Evolutionary conservation across 2,329 filamentous ascomycete species (phyloP).

Genomic region (Monosporascus sp.): DNA sequence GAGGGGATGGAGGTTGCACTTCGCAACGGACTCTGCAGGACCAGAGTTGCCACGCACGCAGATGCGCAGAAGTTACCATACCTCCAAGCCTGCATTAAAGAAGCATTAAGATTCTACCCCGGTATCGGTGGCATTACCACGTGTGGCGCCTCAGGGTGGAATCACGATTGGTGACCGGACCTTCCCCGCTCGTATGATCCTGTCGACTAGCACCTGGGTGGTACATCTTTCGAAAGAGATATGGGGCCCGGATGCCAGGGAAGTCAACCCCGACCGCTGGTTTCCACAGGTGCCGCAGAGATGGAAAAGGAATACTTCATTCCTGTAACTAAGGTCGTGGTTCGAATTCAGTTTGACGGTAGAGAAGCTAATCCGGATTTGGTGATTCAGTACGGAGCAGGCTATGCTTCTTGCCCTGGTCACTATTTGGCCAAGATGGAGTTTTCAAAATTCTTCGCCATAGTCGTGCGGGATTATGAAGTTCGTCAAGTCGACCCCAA

Average conservation of each 20-base stretch:
- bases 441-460: slow-evolving; percentile 13
- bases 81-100: slow-evolving; percentile 29
- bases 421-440: slow-evolving; percentile 15
- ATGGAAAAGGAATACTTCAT: slow-evolving; percentile 14
- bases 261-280: slow-evolving; percentile 19
- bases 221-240: slow-evolving; percentile 21
- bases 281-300: slow-evolving; percentile 6
- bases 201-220: slow-evolving; percentile 19
- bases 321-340: slow-evolving; percentile 9
- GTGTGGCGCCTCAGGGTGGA: slow-evolving; percentile 20
- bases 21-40: slow-evolving; percentile 4
- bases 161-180: slow-evolving; percentile 19
- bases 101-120: slow-evolving; percentile 25
- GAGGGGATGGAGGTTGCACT: slow-evolving; percentile 17
- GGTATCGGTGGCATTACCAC: slow-evolving; percentile 20
- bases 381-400: slow-evolving; percentile 6
- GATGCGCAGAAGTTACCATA: slow-evolving; percentile 25
- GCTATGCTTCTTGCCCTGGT: slow-evolving; percentile 13
- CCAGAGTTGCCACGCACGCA: slow-evolving; percentile 13
- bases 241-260: slow-evolving; percentile 15
- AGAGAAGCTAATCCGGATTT: neutral
- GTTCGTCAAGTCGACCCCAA: slow-evolving; percentile 14
- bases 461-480: slow-evolving; percentile 13
- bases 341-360: neutral
- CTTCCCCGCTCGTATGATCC: slow-evolving; percentile 22